These are phyloP conservation scores for Penicillium sp. DNA, from an alignment of 2,329 filamentous ascomycete genomes.

Conservation along the genomic window DNA sequence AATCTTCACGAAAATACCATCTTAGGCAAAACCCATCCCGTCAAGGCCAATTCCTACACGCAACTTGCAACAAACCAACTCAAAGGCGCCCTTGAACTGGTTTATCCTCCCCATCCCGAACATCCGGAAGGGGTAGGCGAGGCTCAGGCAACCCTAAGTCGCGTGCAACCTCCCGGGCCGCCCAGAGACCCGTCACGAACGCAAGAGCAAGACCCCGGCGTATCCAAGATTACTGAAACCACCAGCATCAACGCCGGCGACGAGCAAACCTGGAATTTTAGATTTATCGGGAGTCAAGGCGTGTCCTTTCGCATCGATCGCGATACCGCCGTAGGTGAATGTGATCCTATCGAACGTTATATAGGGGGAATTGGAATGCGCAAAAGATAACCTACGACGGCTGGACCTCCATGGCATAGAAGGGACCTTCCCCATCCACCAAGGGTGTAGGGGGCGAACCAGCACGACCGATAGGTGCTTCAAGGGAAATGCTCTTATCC, in stretches of 20 bases:
- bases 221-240: slow-evolving; percentile 28
- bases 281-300: slow-evolving; percentile 23
- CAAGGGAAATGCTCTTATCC: slow-evolving; percentile 9
- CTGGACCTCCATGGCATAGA: slow-evolving; percentile 29
- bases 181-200: slow-evolving; percentile 29
- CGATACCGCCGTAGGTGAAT: slow-evolving; percentile 29
- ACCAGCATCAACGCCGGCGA: slow-evolving; percentile 28
- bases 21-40: neutral
- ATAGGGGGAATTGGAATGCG: rapidly evolving
- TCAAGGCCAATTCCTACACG: neutral
- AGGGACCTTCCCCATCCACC: slow-evolving; percentile 25
- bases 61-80: neutral
- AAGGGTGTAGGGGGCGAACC: slow-evolving; percentile 16
- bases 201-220: slow-evolving; percentile 28
- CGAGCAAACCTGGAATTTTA: slow-evolving; percentile 20
- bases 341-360: slow-evolving; percentile 20
- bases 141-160: slow-evolving; percentile 19
- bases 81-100: slow-evolving; percentile 9
- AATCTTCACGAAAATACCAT: neutral
- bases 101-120: slow-evolving; percentile 7
- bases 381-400: slow-evolving; percentile 22
- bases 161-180: slow-evolving; percentile 17
- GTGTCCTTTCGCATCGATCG: slow-evolving; percentile 22
- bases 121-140: slow-evolving; percentile 20
- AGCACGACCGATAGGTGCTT: slow-evolving; percentile 16